phyloP scores from a whole-genome alignment of 257 asterid species.

The Rhazya stricta region DNA sequence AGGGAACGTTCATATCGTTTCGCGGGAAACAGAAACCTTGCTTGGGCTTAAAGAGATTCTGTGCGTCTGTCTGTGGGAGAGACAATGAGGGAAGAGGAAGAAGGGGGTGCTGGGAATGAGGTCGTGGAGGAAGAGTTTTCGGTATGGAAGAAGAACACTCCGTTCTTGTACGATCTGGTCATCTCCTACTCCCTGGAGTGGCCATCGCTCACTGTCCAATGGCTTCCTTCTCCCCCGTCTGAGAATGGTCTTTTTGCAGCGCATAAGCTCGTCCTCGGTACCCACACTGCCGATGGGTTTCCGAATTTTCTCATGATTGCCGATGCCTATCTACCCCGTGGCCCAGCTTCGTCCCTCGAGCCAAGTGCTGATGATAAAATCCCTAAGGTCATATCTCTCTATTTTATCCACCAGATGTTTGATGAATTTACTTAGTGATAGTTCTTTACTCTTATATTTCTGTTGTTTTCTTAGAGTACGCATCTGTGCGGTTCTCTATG shows the following conservation, averaged over 20 bases:
- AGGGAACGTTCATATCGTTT: conserved; percentile 2
- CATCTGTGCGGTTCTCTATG: neutral
- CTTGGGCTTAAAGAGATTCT: neutral
- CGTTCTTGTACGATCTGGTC: conserved; percentile 74
- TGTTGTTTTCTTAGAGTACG: neutral
- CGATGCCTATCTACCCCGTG: conserved; percentile 65
- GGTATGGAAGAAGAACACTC: conserved; percentile 95
- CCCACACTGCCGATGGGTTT: conserved; percentile 72
- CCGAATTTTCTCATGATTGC: conserved; percentile 84
- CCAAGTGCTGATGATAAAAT: conserved; percentile 34
- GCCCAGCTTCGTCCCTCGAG: conserved; percentile 41
- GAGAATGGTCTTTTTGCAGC: conserved; percentile 41
- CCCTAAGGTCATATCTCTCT: conserved; percentile 49
- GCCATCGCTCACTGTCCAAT: conserved; percentile 97
- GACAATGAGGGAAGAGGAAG: conserved; percentile 31
- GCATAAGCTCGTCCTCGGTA: conserved; percentile 70
- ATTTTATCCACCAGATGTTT: conserved; percentile 33
- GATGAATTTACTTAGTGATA: conserved; percentile 27
- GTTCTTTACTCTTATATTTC: neutral
- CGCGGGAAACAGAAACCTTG: conserved; percentile 18
- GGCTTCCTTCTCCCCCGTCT: conserved; percentile 58
- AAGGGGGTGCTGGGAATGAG: conserved; percentile 27
- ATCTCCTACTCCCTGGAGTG: conserved; percentile 87
- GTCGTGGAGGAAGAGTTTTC: conserved; percentile 79
- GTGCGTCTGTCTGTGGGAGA: neutral